Conservation (phyloP, 2,329 filamentous ascomycete species). For the Fusarium tricinctum region DNA sequence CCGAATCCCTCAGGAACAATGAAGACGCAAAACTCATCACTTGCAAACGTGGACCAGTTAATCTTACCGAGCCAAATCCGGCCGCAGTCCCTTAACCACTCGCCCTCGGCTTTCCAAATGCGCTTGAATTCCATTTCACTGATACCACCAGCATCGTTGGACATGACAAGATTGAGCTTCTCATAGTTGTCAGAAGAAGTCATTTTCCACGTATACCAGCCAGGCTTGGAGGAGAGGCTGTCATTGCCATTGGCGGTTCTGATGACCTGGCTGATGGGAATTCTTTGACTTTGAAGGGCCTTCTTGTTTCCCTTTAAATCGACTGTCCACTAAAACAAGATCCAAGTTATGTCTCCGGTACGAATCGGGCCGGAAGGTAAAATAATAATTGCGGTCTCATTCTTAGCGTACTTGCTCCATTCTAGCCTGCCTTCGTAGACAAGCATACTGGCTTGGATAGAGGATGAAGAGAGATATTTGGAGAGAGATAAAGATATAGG, state of each 20-base stretch:
- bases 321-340: slow-evolving; percentile 42
- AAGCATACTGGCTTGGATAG: slow-evolving; percentile 22
- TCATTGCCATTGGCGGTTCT: slow-evolving; percentile 15
- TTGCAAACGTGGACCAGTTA: slow-evolving; percentile 28
- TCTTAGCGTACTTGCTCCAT: slow-evolving; percentile 32
- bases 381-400: slow-evolving; percentile 40
- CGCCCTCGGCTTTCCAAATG: slow-evolving; percentile 29
- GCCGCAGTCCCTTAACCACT: neutral
- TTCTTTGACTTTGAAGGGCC: slow-evolving; percentile 17
- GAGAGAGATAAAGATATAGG: too few species aligned
- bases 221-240: slow-evolving; percentile 19
- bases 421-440: slow-evolving; percentile 43
- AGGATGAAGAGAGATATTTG: too few species aligned
- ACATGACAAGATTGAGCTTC: slow-evolving; percentile 30
- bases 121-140: slow-evolving; percentile 11
- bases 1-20: slow-evolving; percentile 42
- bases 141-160: slow-evolving; percentile 4
- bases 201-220: slow-evolving; percentile 26
- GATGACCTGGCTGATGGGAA: slow-evolving; percentile 12
- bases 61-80: slow-evolving; percentile 45
- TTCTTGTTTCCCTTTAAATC: slow-evolving; percentile 32
- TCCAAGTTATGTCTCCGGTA: slow-evolving; percentile 39
- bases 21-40: slow-evolving; percentile 37
- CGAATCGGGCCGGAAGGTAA: slow-evolving; percentile 38
- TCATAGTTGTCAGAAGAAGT: slow-evolving; percentile 29